Evolutionary conservation across 495 filamentous ascomycete species (phyloP).

Genomic region (Pyrenula massariospora): DNA sequence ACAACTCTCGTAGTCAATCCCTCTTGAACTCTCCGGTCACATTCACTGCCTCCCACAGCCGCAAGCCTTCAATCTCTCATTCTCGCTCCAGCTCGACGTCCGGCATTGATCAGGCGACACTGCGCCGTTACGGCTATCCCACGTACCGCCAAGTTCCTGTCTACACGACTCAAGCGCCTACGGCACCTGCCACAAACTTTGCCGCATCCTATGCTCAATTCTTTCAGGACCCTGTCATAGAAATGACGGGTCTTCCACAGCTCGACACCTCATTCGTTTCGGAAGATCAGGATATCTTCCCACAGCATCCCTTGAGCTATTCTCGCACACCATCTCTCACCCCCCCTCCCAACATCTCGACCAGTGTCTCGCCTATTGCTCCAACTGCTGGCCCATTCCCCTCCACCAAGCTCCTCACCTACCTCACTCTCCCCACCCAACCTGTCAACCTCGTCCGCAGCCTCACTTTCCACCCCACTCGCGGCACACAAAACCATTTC

Average conservation of each 20-base stretch:
- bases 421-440: conserved; percentile 69
- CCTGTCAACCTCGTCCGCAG: conserved; percentile 72
- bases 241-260: conserved; percentile 20
- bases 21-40: conserved; percentile 51
- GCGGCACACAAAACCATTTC: conserved; percentile 66
- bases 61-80: conserved; percentile 32
- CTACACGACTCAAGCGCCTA: conserved; percentile 44
- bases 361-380: conserved; percentile 6
- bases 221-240: conserved; percentile 5
- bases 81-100: conserved; percentile 55
- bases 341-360: not conserved
- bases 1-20: conserved; percentile 22
- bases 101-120: conserved; percentile 51
- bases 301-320: conserved; percentile 16
- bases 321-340: not conserved
- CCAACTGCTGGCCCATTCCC: conserved; percentile 25
- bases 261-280: conserved; percentile 6
- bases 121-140: conserved; percentile 65
- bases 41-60: conserved; percentile 37
- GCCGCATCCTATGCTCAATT: conserved; percentile 30
- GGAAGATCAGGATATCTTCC: conserved; percentile 13
- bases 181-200: conserved; percentile 31
- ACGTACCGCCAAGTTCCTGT: conserved; percentile 68
- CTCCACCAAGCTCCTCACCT: conserved; percentile 64
- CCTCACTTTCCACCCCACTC: conserved; percentile 55